phyloP scores from a whole-genome alignment of 2,329 filamentous ascomycete genomes.

The Clonostachys chloroleuca region DNA sequence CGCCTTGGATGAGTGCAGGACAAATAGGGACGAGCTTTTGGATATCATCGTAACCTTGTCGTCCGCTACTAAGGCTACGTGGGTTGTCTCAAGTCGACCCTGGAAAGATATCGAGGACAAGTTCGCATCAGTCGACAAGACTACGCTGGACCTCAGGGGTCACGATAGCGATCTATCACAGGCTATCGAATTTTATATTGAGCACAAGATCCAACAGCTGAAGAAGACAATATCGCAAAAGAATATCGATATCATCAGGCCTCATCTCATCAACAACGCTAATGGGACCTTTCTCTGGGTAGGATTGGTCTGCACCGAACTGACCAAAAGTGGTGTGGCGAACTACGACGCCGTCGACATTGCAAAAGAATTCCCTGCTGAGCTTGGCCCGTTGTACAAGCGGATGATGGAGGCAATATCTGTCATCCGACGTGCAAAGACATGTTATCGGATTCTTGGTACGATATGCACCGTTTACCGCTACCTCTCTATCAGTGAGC shows the following conservation, averaged over 20 bases:
- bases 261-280: slow-evolving; percentile 17
- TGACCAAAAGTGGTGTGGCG: background rate
- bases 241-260: slow-evolving; percentile 1
- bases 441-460: slow-evolving; percentile 24
- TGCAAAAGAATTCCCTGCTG: slow-evolving; percentile 16
- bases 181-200: slow-evolving; percentile 27
- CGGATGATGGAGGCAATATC: slow-evolving; percentile 25
- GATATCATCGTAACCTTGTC: slow-evolving; percentile 19
- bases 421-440: slow-evolving; percentile 12
- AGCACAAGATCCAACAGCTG: slow-evolving; percentile 19
- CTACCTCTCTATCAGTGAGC: slow-evolving; percentile 24
- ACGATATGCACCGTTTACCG: slow-evolving; percentile 17
- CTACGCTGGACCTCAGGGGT: slow-evolving; percentile 24
- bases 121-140: slow-evolving; percentile 5
- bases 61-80: slow-evolving; percentile 22
- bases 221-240: background rate
- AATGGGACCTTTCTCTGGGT: slow-evolving; percentile 19
- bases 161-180: slow-evolving; percentile 22
- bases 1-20: background rate
- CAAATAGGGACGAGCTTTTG: slow-evolving; percentile 21
- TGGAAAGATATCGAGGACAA: slow-evolving; percentile 21
- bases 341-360: slow-evolving; percentile 5
- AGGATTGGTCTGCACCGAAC: slow-evolving; percentile 7
- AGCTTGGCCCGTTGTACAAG: slow-evolving; percentile 24
- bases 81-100: slow-evolving; percentile 40